Evolutionary conservation across 306 rosid genomes (phyloP), one percentile per base, ranked within the genome.

Genomic region (Citrullus amarus): DNA sequence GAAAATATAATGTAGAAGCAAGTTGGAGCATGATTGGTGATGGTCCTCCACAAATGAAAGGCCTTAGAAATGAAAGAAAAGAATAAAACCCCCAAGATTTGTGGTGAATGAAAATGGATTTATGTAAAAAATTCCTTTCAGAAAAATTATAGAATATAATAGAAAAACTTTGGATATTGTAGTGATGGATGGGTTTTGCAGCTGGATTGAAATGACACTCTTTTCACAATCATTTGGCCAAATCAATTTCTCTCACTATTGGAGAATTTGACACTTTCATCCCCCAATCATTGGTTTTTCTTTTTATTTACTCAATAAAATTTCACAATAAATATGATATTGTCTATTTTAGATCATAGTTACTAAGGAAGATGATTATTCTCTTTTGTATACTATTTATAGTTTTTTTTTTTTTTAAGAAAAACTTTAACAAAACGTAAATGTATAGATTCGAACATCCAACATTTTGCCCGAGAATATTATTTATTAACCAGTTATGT

Each of bases 31-130:
- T 71, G 41, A 25, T 44, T 71, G 76, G 55, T 25, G 41, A 71
- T 71, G 76, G 76, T 71, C 76, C 76, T 70, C 76, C 76, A 70
- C 76, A 41, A 70, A 70, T 70, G 20, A 44, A 25, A 44, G 32
- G n/a, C 39, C 12, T 20, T 20, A 20, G 0, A 44, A 11, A 69
- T 44, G 57, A 20, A 44, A 20, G 11, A 69, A 69, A 68, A 11
- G 6, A 61, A 25, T 18, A 68, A 43, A 22, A 44, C 1, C 1
- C 76, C 76, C 18, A 69, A 44, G 18, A 44, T 70, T 13, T 68
- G 69, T 22, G 75, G 34, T 16, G 18, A 68, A 68, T n/a, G 9
- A 68, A 68, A 41, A 41, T 9, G 32, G 30, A 67, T 43, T 61
- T 20, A 30, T 61, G 14, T 61, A 12, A 30, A 13, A 25, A 28